Base-by-base conservation (phyloP, 2,329 filamentous ascomycete genomes). In the Verticillium nubilum region DNA sequence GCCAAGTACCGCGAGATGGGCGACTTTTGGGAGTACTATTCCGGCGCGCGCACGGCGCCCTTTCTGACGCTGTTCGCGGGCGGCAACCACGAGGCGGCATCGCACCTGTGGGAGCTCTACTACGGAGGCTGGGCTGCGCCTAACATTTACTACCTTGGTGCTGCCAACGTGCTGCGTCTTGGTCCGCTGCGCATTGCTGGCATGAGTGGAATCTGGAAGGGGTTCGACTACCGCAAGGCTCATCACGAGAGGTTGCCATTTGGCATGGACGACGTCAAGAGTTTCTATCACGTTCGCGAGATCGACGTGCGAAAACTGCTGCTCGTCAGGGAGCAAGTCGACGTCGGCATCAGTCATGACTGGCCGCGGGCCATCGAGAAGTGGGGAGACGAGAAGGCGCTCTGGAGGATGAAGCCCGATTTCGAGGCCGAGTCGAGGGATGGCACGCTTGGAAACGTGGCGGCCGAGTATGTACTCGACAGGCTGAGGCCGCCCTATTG, bases 51-150 rank as follows among this genome's bases (percentile, higher is more conserved):
- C 59, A 83, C 73, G 52, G 95, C 95, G 0, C 95, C 95, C 0
- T 96, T 92, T 70, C 81, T 96, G 53, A 99, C 95, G 17, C 79
- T 98, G 52, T 98, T 98, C 75, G 87, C 97, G 56, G 93, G 88
- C 52, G 95, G 95, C 2, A 99, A 99, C 70, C 95, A 99, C 69
- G 95, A 99, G 76, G 94, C 95, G 0, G 90, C 90, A 68, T 92
- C 90, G 56, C 87, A 98, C 73, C 79, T 97, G 5, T 95, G 88
- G 80, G 95, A 99, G 75, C 83, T 99, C 0, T 96, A 91, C 77
- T 96, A 98, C 70, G 95, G 95, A 57, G 95, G 95, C 56, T 99
- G 95, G 95, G 95, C 92, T 5, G 94, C 94, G 7, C 92, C 92
- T 9, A 96, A 95, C 66, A 98, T 99, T 64, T 99, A 97, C 79